A percentile compares a stretch with the other conserved stretches of the same genome.
These are phyloP conservation scores for Aspergillus floridensis DNA, from an alignment of 2,329 filamentous ascomycete species.

Conservation along the genomic window DNA sequence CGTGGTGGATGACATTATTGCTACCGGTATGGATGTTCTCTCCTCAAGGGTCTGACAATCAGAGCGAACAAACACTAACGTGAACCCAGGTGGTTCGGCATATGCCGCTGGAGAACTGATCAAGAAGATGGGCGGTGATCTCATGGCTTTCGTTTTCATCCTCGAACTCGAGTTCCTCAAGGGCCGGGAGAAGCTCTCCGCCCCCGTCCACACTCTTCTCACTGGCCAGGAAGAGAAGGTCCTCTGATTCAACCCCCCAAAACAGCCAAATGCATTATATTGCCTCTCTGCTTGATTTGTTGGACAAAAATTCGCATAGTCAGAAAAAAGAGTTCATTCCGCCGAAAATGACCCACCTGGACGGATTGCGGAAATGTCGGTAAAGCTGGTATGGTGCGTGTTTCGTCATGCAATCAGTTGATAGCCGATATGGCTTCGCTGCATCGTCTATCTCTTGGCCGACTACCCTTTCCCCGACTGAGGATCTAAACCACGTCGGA, in stretches of 20 bases:
- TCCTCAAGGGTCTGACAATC: not conserved
- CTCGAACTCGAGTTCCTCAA: constrained; percentile 93
- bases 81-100: constrained; percentile 76
- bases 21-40: constrained; percentile 68
- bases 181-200: constrained; percentile 83
- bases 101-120: constrained; percentile 84
- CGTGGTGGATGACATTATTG: constrained; percentile 97
- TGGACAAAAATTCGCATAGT: not conserved
- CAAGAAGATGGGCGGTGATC: constrained; percentile 76
- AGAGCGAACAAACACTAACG: constrained; percentile 5
- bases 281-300: constrained; percentile 4
- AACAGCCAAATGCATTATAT: constrained; percentile 3
- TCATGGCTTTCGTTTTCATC: constrained; percentile 90
- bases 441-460: not conserved
- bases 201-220: constrained; percentile 79
- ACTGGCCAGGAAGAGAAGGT: constrained; percentile 54
- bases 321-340: not conserved
- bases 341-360: not conserved
- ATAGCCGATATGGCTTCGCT: not conserved
- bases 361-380: not conserved
- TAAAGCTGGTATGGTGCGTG: not conserved
- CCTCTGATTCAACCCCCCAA: constrained; percentile 5
- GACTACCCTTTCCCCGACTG: not conserved
- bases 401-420: not conserved
- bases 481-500: not conserved